Evolutionary conservation across 441 rosid genomes (phyloP), one percentile per base, ranked within the genome.

Genomic region (Adansonia madagascariensis): DNA sequence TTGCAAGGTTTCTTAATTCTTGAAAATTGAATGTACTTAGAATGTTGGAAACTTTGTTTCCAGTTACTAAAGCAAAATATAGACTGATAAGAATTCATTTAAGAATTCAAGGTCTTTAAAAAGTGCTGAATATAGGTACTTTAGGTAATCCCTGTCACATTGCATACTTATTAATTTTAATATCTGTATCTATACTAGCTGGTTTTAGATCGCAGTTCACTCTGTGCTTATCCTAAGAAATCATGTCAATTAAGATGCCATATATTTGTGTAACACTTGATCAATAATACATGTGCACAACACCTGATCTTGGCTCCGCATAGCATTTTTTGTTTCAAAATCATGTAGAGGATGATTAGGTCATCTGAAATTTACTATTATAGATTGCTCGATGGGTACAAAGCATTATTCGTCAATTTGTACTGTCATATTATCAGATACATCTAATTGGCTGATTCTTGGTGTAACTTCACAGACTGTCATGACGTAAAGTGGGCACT

Each of bases 91-190:
- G 73, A 18, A 18, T 44, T 17, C 10, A 10, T 66, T 4, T 43
- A 1, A 44, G 53, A 68, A 47, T 47, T 68, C 31, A 47, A 47
- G 56, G 41, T 47, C 41, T 22, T 20, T 22, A 68, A 15, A 17
- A 46, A 68, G 56, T 68, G 20, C 18, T 47, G 73, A 68, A 47
- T 12, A 24, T 70, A 52, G 60, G 60, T 50, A 55, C 11, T 69
- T 67, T 68, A 46, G n/a, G 20, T 47, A 22, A 43, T 47, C 44
- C 43, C 12, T 27, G 14, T 50, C 44, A 49, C 20, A 49, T 20
- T 20, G 12, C 59, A 49, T 69, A 20, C 73, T 69, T 31, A 69
- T 49, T 59, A 49, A 24, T 53, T 49, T 69, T 24, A 15, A 6
- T 49, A 27, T 35, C 35, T 69, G 55, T 46, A 68, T 63, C 18